Base-by-base conservation (phyloP, 768 basidiomycete genomes). In the Galerina sulciceps region DNA sequence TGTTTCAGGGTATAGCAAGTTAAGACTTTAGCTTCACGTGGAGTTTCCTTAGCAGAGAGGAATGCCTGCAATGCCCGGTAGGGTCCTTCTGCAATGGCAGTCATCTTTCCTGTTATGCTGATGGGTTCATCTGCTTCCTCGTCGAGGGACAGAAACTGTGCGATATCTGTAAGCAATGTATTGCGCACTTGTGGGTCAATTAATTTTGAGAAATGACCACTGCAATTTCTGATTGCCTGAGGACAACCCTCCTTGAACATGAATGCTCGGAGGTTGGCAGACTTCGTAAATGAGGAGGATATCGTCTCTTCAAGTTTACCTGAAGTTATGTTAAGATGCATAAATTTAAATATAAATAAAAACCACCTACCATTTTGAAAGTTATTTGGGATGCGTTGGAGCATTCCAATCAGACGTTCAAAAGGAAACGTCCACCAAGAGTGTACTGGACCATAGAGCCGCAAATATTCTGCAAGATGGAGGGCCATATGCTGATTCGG, bases 401-500 rank as follows among this genome's bases (percentile, higher is more conserved):
- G 40, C 26, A 59, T 53, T 20, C 68, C 68, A 49, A 78, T 79
- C 34, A 70, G 66, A 4, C 71, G 35, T 55, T 79, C 76, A 51
- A 77, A 76, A 1, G 72, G 68, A 44, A 72, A 78, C 13, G 68
- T 66, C 53, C 73, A 65, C 76, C 76, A 80, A 11, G 65, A 60
- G 46, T 72, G 75, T 10, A 67, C 66, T 1, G 78, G 76, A 0
- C 79, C 76, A 64, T 69, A 77, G 0, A 61, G 49, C 1, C 43
- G 47, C 2, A 81, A 62, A 43, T 66, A 67, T 26, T 73, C 57
- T 0, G 56, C 60, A n/a, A 79, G 55, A 62, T 82, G 79, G 26
- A 83, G 59, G 0, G 75, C 60, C 20, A 77, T 57, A 55, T 81
- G 81, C 8, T 80, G 74, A 45, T 78, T 78, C 1, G 75, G 70